Evolutionary conservation across 164 flowering plant genomes (phyloP).

Genomic region (Cinnamomum chago): DNA sequence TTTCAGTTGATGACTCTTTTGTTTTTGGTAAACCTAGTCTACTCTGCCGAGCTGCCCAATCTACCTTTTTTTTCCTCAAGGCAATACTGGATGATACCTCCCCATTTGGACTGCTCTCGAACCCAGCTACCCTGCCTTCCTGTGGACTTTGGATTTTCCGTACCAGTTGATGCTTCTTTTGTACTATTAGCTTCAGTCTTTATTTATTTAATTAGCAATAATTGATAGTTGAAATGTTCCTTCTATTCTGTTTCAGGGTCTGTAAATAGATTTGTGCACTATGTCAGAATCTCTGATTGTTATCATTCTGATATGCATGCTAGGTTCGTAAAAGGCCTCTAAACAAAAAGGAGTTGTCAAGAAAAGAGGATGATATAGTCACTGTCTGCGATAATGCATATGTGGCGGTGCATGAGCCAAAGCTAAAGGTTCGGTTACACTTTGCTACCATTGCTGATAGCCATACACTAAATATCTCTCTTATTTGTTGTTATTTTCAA

Average conservation of each 20-base stretch:
- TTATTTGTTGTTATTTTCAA: neutral
- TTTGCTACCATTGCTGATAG: slow-evolving; percentile 2
- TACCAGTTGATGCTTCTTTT: neutral
- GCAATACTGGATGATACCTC: no score
- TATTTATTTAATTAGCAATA: neutral
- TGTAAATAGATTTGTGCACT: neutral
- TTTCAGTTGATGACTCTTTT: no score
- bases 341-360: slow-evolving; percentile 82
- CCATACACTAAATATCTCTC: neutral
- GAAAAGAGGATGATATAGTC: slow-evolving; percentile 93
- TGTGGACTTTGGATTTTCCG: neutral
- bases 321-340: slow-evolving; percentile 98
- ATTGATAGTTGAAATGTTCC: neutral
- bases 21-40: no score
- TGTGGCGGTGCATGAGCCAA: slow-evolving; percentile 89
- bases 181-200: neutral
- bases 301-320: slow-evolving; percentile 7
- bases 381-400: slow-evolving; percentile 54
- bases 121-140: no score
- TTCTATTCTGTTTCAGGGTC: neutral
- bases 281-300: neutral
- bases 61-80: no score
- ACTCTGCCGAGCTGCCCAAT: no score
- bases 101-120: no score
- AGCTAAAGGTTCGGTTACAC: slow-evolving; percentile 63